Evolutionary conservation across 2,329 filamentous ascomycete species (phyloP), one percentile per base, ranked within the genome.

Genomic region (Pseudogymnoascus sp.): DNA sequence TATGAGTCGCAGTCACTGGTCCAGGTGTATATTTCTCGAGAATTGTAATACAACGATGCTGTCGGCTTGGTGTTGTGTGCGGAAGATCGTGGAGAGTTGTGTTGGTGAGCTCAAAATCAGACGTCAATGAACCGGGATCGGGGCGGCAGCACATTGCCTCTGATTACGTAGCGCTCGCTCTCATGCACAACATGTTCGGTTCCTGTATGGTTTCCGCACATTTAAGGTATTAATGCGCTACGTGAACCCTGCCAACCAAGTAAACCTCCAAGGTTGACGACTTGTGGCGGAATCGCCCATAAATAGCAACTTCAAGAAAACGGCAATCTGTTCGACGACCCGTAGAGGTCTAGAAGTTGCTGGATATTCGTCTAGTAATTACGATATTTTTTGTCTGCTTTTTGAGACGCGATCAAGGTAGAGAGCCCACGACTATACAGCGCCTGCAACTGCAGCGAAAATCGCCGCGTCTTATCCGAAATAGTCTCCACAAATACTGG

Each of bases 141-240:
- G 47, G 28, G 11, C 43, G 28, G 11, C 43, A 20, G 47, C 47
- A 33, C 47, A 28, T 54, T 28, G 22, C 28, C 28, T 54, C 28
- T 54, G 25, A 54, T 54, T 54, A 54, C 47, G 47, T 54, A 54
- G 47, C 33, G 47, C 16, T 54, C 28, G 9, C 47, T 20, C 7
- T 54, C 9, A 54, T 54, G 47, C 47, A 54, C 47, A 54, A 35
- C 28, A 54, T 35, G 47, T 33, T 54, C 28, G 47, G 47, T 54
- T 54, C 47, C 47, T 54, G 47, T 54, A 54, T 54, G 47, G 47
- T 14, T 54, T 54, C 47, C 47, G 47, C 47, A 54, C 47, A 54
- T 54, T 54, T 54, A 54, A 54, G 47, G 47, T 54, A 54, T 54
- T 54, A 33, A 54, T 54, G 47, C 47, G 47, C 47, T 54, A 54